Conservation (phyloP, 768 basidiomycete genomes). For the Daedaleopsis nitida region DNA sequence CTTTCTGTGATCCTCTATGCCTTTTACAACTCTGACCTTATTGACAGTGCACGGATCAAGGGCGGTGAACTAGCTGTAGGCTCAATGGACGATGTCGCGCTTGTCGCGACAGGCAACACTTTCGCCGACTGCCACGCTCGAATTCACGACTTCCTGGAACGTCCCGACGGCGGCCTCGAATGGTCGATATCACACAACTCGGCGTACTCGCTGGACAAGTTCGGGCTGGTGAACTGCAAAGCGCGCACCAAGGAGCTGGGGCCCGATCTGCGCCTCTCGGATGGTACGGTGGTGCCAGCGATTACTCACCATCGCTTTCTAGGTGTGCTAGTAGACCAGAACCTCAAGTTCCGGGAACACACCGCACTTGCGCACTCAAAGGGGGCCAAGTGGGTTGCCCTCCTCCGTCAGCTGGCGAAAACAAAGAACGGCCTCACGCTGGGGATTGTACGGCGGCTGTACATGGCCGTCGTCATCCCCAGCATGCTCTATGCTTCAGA, state of each 20-base stretch:
- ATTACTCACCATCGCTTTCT: conserved; percentile 29
- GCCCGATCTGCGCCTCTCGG: conserved; percentile 4
- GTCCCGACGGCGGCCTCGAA: too few relatives aligned
- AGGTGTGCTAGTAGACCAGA: conserved; percentile 34
- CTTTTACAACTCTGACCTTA: too few relatives aligned
- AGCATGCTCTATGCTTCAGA: too few relatives aligned
- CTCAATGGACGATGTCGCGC: conserved; percentile 23
- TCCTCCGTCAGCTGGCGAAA: conserved; percentile 26
- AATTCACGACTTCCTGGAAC: too few relatives aligned
- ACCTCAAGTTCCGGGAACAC: conserved; percentile 29
- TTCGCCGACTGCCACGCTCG: too few relatives aligned
- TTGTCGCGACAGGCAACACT: conserved; percentile 25
- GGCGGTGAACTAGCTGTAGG: conserved; percentile 16
- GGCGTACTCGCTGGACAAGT: too few relatives aligned
- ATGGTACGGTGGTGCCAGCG: conserved; percentile 12
- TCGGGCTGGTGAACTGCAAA: too few relatives aligned
- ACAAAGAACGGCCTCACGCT: too few relatives aligned
- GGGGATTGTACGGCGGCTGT: too few relatives aligned
- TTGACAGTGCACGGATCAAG: not conserved
- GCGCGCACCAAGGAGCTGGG: conserved; percentile 1
- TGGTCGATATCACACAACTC: too few relatives aligned
- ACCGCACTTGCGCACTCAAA: conserved; percentile 22
- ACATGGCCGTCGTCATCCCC: too few relatives aligned
- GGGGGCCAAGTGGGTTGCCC: conserved; percentile 24
- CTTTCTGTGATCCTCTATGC: conserved; percentile 3